phyloP scores from a whole-genome alignment of 208 protist species.

The Leishmania mexicana region DNA sequence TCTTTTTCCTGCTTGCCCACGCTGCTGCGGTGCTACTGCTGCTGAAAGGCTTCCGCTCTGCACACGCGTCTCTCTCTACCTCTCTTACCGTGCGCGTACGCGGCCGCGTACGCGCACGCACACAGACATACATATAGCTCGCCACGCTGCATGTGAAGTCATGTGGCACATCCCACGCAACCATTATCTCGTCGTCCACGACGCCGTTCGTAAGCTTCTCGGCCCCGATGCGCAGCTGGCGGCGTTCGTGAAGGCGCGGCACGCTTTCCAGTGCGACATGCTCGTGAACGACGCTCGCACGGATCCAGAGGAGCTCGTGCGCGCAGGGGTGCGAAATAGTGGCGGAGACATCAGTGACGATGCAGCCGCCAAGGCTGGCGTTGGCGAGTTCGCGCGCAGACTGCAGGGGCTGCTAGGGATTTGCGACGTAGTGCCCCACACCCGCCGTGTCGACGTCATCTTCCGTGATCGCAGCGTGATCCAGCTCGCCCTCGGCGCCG shows the following conservation, averaged over 20 bases:
- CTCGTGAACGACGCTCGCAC: conserved; percentile 65
- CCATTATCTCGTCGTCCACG: conserved; percentile 82
- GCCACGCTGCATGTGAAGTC: neutral
- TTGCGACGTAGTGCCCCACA: conserved; percentile 56
- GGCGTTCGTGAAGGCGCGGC: conserved; percentile 75
- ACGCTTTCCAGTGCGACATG: conserved; percentile 88
- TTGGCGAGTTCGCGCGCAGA: conserved; percentile 43
- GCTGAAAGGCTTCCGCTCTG: neutral
- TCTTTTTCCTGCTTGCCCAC: neutral
- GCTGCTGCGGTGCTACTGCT: neutral
- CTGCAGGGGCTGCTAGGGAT: conserved; percentile 66
- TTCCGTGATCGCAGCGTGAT: conserved; percentile 74
- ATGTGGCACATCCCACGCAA: conserved; percentile 53
- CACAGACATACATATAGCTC: neutral
- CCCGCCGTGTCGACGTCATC: conserved; percentile 61
- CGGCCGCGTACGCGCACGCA: neutral
- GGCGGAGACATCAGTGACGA: neutral
- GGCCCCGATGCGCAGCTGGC: conserved; percentile 51
- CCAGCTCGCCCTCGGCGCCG: conserved; percentile 72
- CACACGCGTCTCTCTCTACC: neutral
- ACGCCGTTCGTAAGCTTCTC: conserved; percentile 64
- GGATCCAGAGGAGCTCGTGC: conserved; percentile 26
- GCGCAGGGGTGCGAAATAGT: neutral
- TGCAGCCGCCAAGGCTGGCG: conserved; percentile 17
- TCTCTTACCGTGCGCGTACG: neutral